phyloP scores from a whole-genome alignment of 495 filamentous ascomycete species.

The Penicillium chermesinum region DNA sequence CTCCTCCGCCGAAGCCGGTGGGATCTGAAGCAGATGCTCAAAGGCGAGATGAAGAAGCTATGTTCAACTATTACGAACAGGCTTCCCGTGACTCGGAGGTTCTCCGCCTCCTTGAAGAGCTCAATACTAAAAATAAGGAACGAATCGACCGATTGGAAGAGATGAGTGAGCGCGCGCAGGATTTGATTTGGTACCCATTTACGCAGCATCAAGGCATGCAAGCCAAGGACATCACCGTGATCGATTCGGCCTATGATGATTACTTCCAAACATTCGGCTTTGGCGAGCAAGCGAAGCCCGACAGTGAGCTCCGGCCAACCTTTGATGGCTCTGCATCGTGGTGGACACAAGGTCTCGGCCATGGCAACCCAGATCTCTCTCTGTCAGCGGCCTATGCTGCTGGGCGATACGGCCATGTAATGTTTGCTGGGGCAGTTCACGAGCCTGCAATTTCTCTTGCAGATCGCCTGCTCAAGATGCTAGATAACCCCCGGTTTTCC shows the following conservation, averaged over 20 bases:
- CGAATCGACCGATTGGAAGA: constrained; percentile 51
- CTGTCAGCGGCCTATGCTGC: constrained; percentile 71
- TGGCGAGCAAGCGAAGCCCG: constrained; percentile 2
- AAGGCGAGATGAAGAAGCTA: constrained; percentile 45
- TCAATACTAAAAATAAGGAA: constrained; percentile 42
- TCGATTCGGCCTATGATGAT: constrained; percentile 72
- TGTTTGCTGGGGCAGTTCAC: constrained; percentile 71
- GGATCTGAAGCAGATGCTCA: constrained; percentile 24
- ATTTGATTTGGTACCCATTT: constrained; percentile 74
- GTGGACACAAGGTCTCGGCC: constrained; percentile 83
- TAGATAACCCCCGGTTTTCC: constrained; percentile 54
- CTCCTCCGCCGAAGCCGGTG: constrained; percentile 43
- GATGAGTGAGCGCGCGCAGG: constrained; percentile 53
- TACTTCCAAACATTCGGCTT: constrained; percentile 58
- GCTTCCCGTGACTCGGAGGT: constrained; percentile 34
- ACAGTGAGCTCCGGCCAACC: constrained; percentile 45
- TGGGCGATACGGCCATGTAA: constrained; percentile 79
- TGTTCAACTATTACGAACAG: constrained; percentile 54
- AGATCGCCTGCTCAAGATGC: constrained; percentile 47
- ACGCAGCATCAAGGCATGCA: constrained; percentile 65
- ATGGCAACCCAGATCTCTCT: constrained; percentile 61
- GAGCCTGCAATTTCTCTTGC: constrained; percentile 65
- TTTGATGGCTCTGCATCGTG: constrained; percentile 79
- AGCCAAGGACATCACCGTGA: constrained; percentile 55
- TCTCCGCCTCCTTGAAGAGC: constrained; percentile 37